Base-by-base conservation (phyloP, 768 basidiomycete genomes). In the Paxillus rubicundulus region DNA sequence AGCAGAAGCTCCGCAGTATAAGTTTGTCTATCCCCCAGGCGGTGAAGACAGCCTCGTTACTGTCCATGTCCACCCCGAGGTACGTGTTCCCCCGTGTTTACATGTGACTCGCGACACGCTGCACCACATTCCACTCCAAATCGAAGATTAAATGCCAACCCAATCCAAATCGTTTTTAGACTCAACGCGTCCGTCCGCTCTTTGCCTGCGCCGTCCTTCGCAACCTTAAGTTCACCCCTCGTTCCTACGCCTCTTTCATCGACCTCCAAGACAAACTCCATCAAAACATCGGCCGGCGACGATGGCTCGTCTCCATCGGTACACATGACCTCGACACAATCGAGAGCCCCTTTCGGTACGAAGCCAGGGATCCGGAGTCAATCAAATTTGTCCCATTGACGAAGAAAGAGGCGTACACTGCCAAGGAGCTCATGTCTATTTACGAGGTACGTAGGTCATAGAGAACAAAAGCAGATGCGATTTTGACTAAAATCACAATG, bases 211-310 rank as follows among this genome's bases (percentile, higher is more conserved):
- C 94, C 9, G 76, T 98, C 52, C 79, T 99, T 43, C 89, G 97
- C 57, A 89, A 95, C 63, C 73, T 98, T 64, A 85, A 83, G 60
- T 95, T 99, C 74, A 92, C 90, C 27, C 84, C 84, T 39, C 78
- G 81, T 47, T 93, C 91, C 36, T 98, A 98, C 67, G 89, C 88
- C 21, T 94, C 92, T 56, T 98, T 99, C 82, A 96, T 99, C 61
- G 97, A 98, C 66, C 75, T 99, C n/a, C 97, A 99, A 73, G 97
- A 99, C 67, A 99, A 98, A 71, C 78, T 99, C 45, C 97, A 99
- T 67, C 89, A 95, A 65, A 99, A 99, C 70, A 82, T 99, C 32
- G 94, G 92, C 64, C 79, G 97, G 52, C 78, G 88, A 58, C 78
- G 97, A 52, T 90, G 89, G 64, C 82, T 99, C 40, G 97, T 96